These are phyloP conservation scores for Aspergillus diversus DNA, from an alignment of 495 filamentous ascomycete genomes.

Conservation along the genomic window DNA sequence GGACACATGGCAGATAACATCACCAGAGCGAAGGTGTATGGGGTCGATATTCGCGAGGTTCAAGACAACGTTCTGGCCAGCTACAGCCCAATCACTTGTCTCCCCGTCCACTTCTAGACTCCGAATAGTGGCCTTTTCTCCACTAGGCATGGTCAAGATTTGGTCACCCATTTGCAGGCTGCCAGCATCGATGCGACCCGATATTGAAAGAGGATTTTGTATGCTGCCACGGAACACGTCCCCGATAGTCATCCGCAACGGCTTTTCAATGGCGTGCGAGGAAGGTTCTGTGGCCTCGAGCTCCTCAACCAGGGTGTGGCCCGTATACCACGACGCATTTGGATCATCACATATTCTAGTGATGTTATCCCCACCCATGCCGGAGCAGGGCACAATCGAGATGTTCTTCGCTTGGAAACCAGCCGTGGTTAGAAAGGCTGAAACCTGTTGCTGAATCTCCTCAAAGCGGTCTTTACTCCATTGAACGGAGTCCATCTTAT, in stretches of 20 bases:
- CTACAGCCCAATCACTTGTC: constrained; percentile 86
- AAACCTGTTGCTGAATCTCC: constrained; percentile 83
- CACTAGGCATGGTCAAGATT: constrained; percentile 76
- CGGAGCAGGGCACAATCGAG: constrained; percentile 85
- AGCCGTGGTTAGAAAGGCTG: constrained; percentile 77
- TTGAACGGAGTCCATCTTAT: constrained; percentile 85
- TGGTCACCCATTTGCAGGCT: constrained; percentile 81
- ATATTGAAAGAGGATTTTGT: constrained; percentile 74
- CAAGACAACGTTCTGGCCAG: constrained; percentile 83
- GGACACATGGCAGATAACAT: constrained; percentile 75
- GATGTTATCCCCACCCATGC: constrained; percentile 86
- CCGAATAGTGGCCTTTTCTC: constrained; percentile 77
- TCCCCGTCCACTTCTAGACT: constrained; percentile 75
- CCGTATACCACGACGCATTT: constrained; percentile 74
- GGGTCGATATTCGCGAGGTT: constrained; percentile 86
- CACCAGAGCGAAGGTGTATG: constrained; percentile 78
- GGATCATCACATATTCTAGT: constrained; percentile 59
- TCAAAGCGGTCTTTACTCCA: constrained; percentile 83
- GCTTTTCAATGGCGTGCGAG: constrained; percentile 71
- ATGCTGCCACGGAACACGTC: constrained; percentile 82
- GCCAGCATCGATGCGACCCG: constrained; percentile 85
- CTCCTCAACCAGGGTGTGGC: constrained; percentile 77
- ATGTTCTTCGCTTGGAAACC: constrained; percentile 81
- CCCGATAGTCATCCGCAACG: constrained; percentile 79
- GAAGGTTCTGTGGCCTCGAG: constrained; percentile 79